Percentiles rank a stretch among this genome's conserved stretches.
Evolutionary conservation across 2,329 filamentous ascomycete genomes (phyloP).

Genomic region (Aspergillus thermomutatus): DNA sequence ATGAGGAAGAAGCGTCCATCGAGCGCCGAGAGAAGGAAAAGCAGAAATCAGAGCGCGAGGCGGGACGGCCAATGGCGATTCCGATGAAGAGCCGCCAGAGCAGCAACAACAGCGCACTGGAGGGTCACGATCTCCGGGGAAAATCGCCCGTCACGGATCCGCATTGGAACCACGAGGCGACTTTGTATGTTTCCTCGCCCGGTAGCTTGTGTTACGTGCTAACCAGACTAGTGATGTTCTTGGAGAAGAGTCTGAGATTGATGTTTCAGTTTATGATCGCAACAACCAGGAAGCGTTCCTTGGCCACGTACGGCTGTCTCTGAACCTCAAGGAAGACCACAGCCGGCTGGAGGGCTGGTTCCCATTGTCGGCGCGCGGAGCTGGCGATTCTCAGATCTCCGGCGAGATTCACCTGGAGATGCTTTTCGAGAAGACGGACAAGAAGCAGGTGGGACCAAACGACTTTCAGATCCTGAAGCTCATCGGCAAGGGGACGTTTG

Average conservation of each 20-base stretch:
- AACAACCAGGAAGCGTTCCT: conserved; percentile 83
- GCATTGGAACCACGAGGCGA: conserved; percentile 91
- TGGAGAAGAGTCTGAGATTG: conserved; percentile 82
- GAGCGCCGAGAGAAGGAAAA: conserved; percentile 57
- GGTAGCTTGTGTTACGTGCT: conserved; percentile 19
- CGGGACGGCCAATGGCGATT: conserved; percentile 83
- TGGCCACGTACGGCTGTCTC: conserved; percentile 81
- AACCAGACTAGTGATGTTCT: conserved; percentile 73
- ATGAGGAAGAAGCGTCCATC: conserved; percentile 58
- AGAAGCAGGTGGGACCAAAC: conserved; percentile 87
- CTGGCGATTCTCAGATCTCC: conserved; percentile 70
- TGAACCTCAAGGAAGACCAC: conserved; percentile 65
- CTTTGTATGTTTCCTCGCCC: conserved; percentile 67
- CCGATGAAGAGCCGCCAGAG: conserved; percentile 96
- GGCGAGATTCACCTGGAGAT: conserved; percentile 89
- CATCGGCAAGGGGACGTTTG: conserved; percentile 97
- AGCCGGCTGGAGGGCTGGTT: conserved; percentile 82
- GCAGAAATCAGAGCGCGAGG: conserved; percentile 71
- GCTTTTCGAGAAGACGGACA: conserved; percentile 79
- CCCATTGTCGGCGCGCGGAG: conserved; percentile 72
- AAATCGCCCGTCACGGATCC: conserved; percentile 74
- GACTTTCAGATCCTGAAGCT: conserved; percentile 96
- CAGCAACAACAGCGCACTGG: conserved; percentile 82
- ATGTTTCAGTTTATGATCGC: conserved; percentile 90
- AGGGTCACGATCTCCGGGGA: conserved; percentile 56